A percentile compares a stretch with the other conserved stretches of the same genome.
These are phyloP conservation scores for Quercus tomentella DNA, from an alignment of 331 rosid genomes.

Conservation along the genomic window DNA sequence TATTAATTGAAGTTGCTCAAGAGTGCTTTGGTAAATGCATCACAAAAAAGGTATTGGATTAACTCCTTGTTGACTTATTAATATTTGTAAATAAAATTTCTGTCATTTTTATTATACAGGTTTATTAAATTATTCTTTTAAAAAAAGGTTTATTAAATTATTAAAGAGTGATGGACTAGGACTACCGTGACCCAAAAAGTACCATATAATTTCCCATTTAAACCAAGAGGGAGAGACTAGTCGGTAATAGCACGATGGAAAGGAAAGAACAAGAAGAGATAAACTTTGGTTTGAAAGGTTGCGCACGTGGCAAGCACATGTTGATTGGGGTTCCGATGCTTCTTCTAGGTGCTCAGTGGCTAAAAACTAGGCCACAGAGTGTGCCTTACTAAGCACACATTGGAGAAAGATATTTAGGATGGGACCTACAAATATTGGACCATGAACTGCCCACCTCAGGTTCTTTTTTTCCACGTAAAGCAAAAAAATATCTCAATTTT, in stretches of 20 bases:
- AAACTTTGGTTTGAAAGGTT: background rate
- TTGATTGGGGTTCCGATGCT: background rate
- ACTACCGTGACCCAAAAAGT: background rate
- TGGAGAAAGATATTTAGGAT: slow-evolving; percentile 17
- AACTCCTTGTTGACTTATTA: too few relatives aligned
- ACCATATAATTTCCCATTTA: background rate
- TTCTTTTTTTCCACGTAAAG: background rate
- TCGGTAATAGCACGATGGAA: background rate
- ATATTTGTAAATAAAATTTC: too few relatives aligned
- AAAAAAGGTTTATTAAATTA: too few relatives aligned
- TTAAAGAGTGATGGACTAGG: too few relatives aligned
- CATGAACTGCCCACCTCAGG: background rate
- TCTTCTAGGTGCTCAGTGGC: background rate
- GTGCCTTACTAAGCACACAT: background rate
- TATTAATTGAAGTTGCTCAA: too few relatives aligned
- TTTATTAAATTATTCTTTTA: too few relatives aligned
- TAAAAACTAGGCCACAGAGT: slow-evolving; percentile 20
- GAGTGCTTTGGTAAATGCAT: too few relatives aligned
- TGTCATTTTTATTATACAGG: too few relatives aligned
- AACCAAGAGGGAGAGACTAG: too few relatives aligned
- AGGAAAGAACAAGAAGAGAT: slow-evolving; percentile 4
- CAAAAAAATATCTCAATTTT: too few relatives aligned
- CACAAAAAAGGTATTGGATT: too few relatives aligned
- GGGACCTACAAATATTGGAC: slow-evolving; percentile 1
- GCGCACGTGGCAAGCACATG: slow-evolving; percentile 20